phyloP scores from a whole-genome alignment of 331 rosid genomes.

The Quercus tomentella region DNA sequence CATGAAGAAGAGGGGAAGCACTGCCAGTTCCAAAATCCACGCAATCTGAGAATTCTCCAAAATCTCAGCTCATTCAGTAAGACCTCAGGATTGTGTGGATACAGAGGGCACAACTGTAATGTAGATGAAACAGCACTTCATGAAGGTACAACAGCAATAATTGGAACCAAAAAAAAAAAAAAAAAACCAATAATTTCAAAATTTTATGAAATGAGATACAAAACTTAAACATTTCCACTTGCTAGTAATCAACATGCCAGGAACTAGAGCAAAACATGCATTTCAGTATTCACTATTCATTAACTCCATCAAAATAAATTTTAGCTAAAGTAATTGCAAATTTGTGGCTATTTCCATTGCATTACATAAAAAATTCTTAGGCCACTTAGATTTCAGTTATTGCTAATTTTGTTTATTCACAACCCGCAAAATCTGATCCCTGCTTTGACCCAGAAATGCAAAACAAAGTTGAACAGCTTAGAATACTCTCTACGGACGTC shows the following conservation, averaged over 20 bases:
- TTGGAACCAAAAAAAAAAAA: slow-evolving; percentile 9
- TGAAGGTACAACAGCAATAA: not conserved
- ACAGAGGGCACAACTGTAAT: slow-evolving; percentile 84
- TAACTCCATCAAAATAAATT: not conserved
- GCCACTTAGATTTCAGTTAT: not conserved
- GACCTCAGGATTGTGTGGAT: slow-evolving; percentile 92
- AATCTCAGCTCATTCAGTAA: slow-evolving; percentile 82
- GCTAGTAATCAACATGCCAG: slow-evolving; percentile 7
- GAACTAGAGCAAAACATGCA: not conserved
- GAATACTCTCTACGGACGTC: not conserved
- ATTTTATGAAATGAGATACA: not conserved
- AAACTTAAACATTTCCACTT: not conserved
- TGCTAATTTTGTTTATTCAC: not conserved
- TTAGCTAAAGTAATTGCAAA: slow-evolving; percentile 7
- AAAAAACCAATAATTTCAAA: not conserved
- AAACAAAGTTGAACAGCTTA: slow-evolving; percentile 7
- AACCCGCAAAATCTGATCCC: not conserved
- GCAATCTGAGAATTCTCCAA: slow-evolving; percentile 95
- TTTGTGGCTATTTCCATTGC: slow-evolving; percentile 2
- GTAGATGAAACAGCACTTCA: slow-evolving; percentile 22
- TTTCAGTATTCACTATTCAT: not conserved
- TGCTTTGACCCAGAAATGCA: not conserved
- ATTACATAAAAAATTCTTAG: not conserved
- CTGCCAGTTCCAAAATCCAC: slow-evolving; percentile 72
- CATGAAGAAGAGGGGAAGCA: slow-evolving; percentile 76